Base-by-base conservation (phyloP, 2,329 filamentous ascomycete species). In the Sporothrix mexicana region DNA sequence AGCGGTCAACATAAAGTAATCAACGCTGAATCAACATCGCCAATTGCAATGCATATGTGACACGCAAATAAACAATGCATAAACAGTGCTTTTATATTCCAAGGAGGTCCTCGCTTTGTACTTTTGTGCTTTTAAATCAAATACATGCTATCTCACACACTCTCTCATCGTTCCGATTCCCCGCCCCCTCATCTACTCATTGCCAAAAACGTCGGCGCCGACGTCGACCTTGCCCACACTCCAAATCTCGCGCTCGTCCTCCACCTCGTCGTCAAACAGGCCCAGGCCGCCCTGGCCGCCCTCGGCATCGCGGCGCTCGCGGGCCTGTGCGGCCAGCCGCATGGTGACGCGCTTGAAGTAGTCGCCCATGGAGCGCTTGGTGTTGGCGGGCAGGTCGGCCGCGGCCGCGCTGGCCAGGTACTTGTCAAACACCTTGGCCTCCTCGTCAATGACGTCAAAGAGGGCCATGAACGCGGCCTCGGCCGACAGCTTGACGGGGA, bases 241-340 rank as follows among this genome's bases (percentile, higher is more conserved):
- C 95, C 94, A 97, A 75, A 99, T 91, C 84, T 99, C 96, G 82
- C 90, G 92, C 85, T 98, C 94, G 82, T 99, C 96, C 79, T 99
- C 96, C 45, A 90, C 85, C 84, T 99, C 96, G 81, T 99, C 96
- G 79, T 93, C 94, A 47, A 92, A 93, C 78, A 99, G 81, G 0
- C 95, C 95, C 68, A 98, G 80, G 0, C 94, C 94, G 64, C 95
- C 95, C 73, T 91, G 88, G 8, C 95, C 96, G 74, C 95, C 95
- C 80, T 98, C 95, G 0, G 96, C 96, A 77, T 97, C 95, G 79
- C 90, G 92, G 77, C 96, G 88, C 84, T 99, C 96, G 75, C 94
- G 88, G 1, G 93, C 94, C 81, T 98, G 96, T 20, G 85, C 88
- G n/a, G 93, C 95, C 23, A 98, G 83, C 77, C 95, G 89, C 78